Evolutionary conservation across 148 eudicot genomes (phyloP).

Genomic region (Euryodendron excelsum): DNA sequence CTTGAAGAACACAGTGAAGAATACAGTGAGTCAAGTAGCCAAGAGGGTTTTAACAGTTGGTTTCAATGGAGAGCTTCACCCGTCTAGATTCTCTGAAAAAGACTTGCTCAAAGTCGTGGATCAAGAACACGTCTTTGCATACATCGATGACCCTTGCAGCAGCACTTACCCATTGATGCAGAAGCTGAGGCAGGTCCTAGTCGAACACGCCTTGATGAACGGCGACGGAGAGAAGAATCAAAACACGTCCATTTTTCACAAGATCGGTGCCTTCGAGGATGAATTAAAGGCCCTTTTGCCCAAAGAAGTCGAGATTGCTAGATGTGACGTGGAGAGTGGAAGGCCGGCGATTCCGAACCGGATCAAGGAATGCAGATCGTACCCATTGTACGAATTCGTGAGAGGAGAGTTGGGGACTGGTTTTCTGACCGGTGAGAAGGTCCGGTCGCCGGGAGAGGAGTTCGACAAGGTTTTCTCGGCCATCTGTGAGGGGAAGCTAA

Average conservation of each 20-base stretch:
- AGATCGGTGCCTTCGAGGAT: slow-evolving; percentile 29
- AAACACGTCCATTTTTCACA: slow-evolving; percentile 30
- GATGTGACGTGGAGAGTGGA: slow-evolving; percentile 22
- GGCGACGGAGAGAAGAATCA: slow-evolving; percentile 23
- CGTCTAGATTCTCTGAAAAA: slow-evolving; percentile 32
- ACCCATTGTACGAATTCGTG: slow-evolving; percentile 35
- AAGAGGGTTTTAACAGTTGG: slow-evolving; percentile 22
- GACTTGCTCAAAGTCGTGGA: slow-evolving; percentile 32
- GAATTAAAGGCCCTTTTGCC: slow-evolving; percentile 32
- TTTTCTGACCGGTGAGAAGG: slow-evolving; percentile 26
- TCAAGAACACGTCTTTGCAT: slow-evolving; percentile 24
- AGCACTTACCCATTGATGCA: slow-evolving; percentile 23
- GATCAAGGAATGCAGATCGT: slow-evolving; percentile 31
- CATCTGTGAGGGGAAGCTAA: slow-evolving; percentile 26
- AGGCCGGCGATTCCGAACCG: slow-evolving; percentile 16
- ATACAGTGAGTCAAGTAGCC: slow-evolving; percentile 26
- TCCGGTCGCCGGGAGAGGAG: slow-evolving; percentile 35
- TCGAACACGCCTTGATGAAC: slow-evolving; percentile 30
- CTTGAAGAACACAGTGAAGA: slow-evolving; percentile 26
- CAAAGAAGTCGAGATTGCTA: slow-evolving; percentile 24
- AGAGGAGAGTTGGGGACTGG: slow-evolving; percentile 23
- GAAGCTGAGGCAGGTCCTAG: slow-evolving; percentile 32
- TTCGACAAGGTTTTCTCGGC: slow-evolving; percentile 31
- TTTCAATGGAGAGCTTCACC: slow-evolving; percentile 31
- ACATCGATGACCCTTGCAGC: slow-evolving; percentile 30